Evolutionary conservation across 2,329 filamentous ascomycete species (phyloP).

Genomic region (Basipetospora chlamydospora): DNA sequence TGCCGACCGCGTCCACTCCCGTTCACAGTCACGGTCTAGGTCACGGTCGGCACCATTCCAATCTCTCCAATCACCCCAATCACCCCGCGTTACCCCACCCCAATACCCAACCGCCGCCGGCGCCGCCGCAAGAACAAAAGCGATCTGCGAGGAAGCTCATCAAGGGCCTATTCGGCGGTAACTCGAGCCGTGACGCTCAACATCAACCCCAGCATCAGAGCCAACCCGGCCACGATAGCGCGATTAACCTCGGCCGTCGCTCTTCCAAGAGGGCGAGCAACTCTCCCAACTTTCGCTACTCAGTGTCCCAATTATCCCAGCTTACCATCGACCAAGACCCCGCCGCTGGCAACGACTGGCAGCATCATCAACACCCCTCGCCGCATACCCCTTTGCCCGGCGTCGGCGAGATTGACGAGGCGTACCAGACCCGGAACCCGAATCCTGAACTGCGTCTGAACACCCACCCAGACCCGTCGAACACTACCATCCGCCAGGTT

Average conservation of each 20-base stretch:
- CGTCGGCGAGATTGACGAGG: conserved; percentile 24
- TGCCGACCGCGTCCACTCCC: conserved; percentile 2
- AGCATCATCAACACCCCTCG: conserved; percentile 12
- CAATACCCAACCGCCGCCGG: background rate
- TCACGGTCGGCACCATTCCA: conserved; percentile 3
- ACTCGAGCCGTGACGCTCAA: conserved; percentile 14
- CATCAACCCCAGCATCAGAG: conserved; percentile 15
- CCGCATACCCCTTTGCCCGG: conserved; percentile 29
- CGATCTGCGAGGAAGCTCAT: conserved; percentile 38
- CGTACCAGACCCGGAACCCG: conserved; percentile 10
- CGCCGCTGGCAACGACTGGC: conserved; percentile 10
- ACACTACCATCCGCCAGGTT: conserved; percentile 33
- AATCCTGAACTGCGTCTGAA: conserved; percentile 29
- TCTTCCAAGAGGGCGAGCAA: conserved; percentile 44
- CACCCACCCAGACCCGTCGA: conserved; percentile 23
- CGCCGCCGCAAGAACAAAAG: conserved; percentile 21
- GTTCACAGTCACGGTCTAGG: conserved; percentile 4
- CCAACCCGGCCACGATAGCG: conserved; percentile 28
- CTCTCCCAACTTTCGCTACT: conserved; percentile 19
- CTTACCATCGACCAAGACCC: conserved; percentile 11
- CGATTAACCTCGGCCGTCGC: conserved; percentile 32
- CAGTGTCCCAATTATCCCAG: conserved; percentile 12
- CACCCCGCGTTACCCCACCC: conserved; percentile 3
- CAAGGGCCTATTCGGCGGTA: conserved; percentile 36
- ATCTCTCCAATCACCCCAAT: background rate